A percentile compares a stretch with the other conserved stretches of the same genome.
phyloP scores from a whole-genome alignment of 768 basidiomycete genomes.

The Leccinum incarnatum region DNA sequence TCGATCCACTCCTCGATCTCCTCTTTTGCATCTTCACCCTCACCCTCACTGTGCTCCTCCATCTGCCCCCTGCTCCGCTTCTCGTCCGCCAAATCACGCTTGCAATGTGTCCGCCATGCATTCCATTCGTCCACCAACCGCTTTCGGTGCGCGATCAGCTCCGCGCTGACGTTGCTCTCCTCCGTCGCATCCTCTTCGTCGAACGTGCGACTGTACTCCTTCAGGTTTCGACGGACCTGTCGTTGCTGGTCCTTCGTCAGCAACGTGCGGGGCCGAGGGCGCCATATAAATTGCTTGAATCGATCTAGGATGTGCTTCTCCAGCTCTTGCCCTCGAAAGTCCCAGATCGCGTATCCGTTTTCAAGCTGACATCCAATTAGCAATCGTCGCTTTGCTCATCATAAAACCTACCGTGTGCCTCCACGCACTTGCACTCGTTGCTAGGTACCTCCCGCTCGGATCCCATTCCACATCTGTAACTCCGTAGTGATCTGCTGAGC shows the following conservation, averaged over 20 bases:
- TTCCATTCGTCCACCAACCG: conserved; percentile 98
- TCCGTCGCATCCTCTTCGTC: conserved; percentile 97
- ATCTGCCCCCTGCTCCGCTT: conserved; percentile 39
- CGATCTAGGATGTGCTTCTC: conserved; percentile 84
- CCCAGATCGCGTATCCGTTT: conserved; percentile 95
- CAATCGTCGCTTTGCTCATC: background rate
- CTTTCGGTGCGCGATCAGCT: conserved; percentile 85
- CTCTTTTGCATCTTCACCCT: conserved; percentile 66
- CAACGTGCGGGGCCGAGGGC: conserved; percentile 88
- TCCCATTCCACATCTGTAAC: conserved; percentile 99
- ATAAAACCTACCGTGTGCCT: conserved; percentile 72
- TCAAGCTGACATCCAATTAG: conserved; percentile 62
- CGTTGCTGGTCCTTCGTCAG: conserved; percentile 87
- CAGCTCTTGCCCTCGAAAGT: conserved; percentile 97
- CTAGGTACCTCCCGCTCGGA: conserved; percentile 89
- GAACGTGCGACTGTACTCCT: conserved; percentile 87
- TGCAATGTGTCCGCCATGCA: conserved; percentile 82
- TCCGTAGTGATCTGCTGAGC: conserved; percentile 91
- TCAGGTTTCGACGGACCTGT: conserved; percentile 81
- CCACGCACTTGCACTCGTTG: conserved; percentile 94
- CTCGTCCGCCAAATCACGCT: conserved; percentile 61
- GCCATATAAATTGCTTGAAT: conserved; percentile 99
- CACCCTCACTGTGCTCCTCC: conserved; percentile 33
- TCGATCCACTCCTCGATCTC: conserved; percentile 95
- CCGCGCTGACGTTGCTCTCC: conserved; percentile 91